Evolutionary conservation across 441 rosid genomes (phyloP).

Genomic region (Syzygium malaccense): DNA sequence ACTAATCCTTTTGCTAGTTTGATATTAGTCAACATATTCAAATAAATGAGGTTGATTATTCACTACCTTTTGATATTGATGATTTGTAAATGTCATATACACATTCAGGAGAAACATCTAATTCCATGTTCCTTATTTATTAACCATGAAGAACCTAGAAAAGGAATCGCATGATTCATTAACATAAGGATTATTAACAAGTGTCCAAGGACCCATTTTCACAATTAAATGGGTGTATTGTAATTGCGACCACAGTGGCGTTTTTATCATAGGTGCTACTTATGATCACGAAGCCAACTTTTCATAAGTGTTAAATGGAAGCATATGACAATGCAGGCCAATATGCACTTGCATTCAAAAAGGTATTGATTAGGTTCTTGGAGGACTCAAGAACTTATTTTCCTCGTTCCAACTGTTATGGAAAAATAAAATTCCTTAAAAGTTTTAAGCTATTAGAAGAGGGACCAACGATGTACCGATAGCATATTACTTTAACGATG

Average conservation of each 20-base stretch:
- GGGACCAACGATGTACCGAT: background rate
- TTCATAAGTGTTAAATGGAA: background rate
- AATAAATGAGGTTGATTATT: background rate
- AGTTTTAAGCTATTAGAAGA: background rate
- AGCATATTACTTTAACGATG: background rate
- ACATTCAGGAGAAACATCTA: background rate
- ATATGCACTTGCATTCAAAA: background rate
- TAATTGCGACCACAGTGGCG: background rate
- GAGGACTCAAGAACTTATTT: background rate
- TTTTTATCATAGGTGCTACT: background rate
- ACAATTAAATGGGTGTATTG: background rate
- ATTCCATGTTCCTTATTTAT: background rate
- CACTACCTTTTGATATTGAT: background rate
- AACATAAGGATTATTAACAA: background rate
- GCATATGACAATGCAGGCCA: background rate
- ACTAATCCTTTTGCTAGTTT: background rate
- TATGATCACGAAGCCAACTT: background rate
- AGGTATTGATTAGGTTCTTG: background rate
- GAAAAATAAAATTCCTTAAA: background rate
- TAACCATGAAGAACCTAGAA: background rate
- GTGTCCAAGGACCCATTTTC: background rate
- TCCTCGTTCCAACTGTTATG: background rate
- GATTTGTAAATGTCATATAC: background rate
- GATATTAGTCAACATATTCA: background rate
- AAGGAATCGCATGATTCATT: background rate